Percentiles rank a stretch among this genome's conserved stretches.
phyloP scores from a whole-genome alignment of 495 filamentous ascomycete species.

The Neurospora sp. region DNA sequence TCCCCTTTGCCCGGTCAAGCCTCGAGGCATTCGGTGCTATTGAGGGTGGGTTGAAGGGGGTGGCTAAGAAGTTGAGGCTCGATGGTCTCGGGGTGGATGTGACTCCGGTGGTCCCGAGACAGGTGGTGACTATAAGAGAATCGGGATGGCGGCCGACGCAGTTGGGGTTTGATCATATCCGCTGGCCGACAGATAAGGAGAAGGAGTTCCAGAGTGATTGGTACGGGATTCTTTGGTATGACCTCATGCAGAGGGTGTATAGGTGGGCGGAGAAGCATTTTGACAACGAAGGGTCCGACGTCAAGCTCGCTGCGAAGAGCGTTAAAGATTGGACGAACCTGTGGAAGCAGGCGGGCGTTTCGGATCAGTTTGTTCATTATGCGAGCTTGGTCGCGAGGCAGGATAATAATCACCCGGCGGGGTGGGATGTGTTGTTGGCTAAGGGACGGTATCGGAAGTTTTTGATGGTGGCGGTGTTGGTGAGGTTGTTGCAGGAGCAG shows the following conservation, averaged over 20 bases:
- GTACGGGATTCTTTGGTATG: constrained; percentile 11
- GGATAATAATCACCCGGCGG: constrained; percentile 20
- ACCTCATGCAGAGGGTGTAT: constrained; percentile 4
- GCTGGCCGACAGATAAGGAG: neutral
- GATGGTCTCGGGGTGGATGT: neutral
- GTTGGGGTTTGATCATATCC: constrained; percentile 1
- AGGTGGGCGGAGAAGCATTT: constrained; percentile 8
- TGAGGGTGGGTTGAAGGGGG: neutral
- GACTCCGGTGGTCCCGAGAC: neutral
- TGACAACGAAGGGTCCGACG: neutral
- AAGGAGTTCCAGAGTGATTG: constrained; percentile 6
- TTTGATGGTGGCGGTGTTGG: constrained; percentile 32
- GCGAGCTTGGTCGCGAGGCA: constrained; percentile 25
- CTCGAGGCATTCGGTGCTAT: neutral
- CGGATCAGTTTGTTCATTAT: constrained; percentile 25
- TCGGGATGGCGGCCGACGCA: constrained; percentile 9
- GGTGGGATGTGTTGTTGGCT: constrained; percentile 33
- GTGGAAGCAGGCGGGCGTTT: constrained; percentile 11
- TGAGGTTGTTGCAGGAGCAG: constrained; percentile 29
- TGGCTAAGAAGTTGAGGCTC: neutral
- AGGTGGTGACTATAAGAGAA: neutral
- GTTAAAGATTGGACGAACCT: neutral
- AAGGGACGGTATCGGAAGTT: constrained; percentile 24
- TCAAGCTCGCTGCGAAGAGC: neutral
- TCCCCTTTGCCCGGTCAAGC: neutral